phyloP scores from a whole-genome alignment of 352 stramenopile genomes.

The Paralagenidium karlingii region DNA sequence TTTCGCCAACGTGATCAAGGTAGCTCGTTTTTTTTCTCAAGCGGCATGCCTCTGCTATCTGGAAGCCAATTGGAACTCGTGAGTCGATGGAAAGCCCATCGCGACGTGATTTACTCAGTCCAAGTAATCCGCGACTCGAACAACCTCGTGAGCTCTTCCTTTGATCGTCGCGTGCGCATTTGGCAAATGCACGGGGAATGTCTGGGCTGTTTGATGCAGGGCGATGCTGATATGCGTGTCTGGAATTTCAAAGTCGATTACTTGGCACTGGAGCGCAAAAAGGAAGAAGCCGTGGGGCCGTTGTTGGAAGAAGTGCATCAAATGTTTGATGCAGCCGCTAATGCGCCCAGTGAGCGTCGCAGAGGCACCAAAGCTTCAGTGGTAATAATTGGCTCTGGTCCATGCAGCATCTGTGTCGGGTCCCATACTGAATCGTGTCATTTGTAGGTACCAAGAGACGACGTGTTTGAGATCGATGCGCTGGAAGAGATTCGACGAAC shows the following conservation, averaged over 20 bases:
- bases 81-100: slow-evolving; percentile 57
- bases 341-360: neutral
- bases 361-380: neutral
- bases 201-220: slow-evolving; percentile 66
- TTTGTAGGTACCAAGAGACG: neutral
- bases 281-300: slow-evolving; percentile 31
- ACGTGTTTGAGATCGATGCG: neutral
- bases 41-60: slow-evolving; percentile 29
- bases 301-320: slow-evolving; percentile 50
- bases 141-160: slow-evolving; percentile 64
- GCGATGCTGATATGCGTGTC: slow-evolving; percentile 29
- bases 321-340: slow-evolving; percentile 11
- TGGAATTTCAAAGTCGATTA: slow-evolving; percentile 74
- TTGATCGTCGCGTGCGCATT: slow-evolving; percentile 66
- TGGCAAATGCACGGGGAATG: slow-evolving; percentile 51
- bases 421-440: neutral
- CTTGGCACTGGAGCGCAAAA: slow-evolving; percentile 48
- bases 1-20: slow-evolving; percentile 35
- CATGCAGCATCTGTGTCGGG: neutral
- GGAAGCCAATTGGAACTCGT: slow-evolving; percentile 15
- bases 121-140: slow-evolving; percentile 54
- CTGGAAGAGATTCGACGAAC: neutral
- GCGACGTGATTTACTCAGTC: slow-evolving; percentile 63
- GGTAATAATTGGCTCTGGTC: neutral
- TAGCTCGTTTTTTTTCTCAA: slow-evolving; percentile 43